Base-by-base conservation (phyloP, 208 protist species). In the Acanthamoeba sp. region DNA sequence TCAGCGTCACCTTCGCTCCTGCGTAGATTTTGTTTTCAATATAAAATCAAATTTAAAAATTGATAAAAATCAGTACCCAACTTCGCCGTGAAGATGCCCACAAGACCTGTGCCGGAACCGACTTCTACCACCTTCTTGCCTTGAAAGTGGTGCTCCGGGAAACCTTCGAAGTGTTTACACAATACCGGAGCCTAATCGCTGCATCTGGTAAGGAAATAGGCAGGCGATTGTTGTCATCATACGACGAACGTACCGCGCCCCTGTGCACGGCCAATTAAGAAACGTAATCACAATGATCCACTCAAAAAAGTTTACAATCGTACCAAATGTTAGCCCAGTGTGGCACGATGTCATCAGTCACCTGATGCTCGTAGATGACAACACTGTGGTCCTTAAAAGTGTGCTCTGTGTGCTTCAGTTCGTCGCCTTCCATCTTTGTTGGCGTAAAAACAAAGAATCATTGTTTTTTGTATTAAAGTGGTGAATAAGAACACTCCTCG, bases 271-370 rank as follows among this genome's bases (percentile, higher is more conserved):
- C 1, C 3, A 29, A 29, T 1, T 4, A 42, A n/a, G 27, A 57
- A n/a, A 73, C 22, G 2, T 36, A 10, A 73, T 9, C 69, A 42
- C 2, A 42, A 40, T 78, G 69, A 78, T 14, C 16, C 2, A 73
- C n/a, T 57, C 52, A 16, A 24, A 57, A 57, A 57, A 36, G 2
- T 40, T 73, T 50, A 18, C 36, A 9, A 7, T 34, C 2, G 36
- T 85, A 85, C 76, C 76, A 85, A 20, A 85, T 85, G 76, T 85
- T 85, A 24, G 76, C 76, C 76, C 76, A 85, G 18, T 85, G 76
- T 27, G 76, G 76, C 9, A 85, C 76, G 4, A 85, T 85, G 42
- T 85, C 76, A 38, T 50, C 76, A 32, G 76, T 85, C 45, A 57
- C 76, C 27, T 2, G 1, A n/a, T 85, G 76, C 45, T 85, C 76